Percentiles rank a stretch among this genome's conserved stretches.
These are phyloP conservation scores for Glarea lozoyensis DNA, from an alignment of 495 filamentous ascomycete species.

Conservation along the genomic window DNA sequence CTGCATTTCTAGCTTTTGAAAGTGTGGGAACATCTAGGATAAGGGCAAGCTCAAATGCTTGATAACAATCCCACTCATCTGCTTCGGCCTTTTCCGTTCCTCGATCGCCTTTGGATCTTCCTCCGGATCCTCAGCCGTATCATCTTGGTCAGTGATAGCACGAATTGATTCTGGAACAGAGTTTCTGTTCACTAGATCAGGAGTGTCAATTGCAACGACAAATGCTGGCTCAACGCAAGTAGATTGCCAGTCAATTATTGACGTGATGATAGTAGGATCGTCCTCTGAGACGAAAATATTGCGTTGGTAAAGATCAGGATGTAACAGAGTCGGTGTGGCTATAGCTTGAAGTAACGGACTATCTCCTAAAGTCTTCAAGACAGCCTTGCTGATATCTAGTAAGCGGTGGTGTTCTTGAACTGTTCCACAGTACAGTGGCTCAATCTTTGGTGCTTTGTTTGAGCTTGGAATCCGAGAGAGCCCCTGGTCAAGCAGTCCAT, in stretches of 20 bases:
- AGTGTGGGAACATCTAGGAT: conserved; percentile 28
- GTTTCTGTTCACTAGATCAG: conserved; percentile 23
- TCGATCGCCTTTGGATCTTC: background rate
- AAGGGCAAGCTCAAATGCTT: conserved; percentile 28
- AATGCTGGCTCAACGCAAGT: conserved; percentile 32
- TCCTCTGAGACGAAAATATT: conserved; percentile 35
- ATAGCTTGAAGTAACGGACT: conserved; percentile 26
- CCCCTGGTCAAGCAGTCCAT: conserved; percentile 28
- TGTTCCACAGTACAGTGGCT: conserved; percentile 26
- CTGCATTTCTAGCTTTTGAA: conserved; percentile 25
- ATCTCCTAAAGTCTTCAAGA: conserved; percentile 24
- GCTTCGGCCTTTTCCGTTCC: conserved; percentile 9
- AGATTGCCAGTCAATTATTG: conserved; percentile 35
- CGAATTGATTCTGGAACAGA: background rate
- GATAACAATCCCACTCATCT: conserved; percentile 20
- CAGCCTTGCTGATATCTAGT: conserved; percentile 22
- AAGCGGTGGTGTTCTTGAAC: conserved; percentile 27
- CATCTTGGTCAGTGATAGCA: background rate
- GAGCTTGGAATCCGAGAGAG: conserved; percentile 25
- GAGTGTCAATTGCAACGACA: conserved; percentile 27
- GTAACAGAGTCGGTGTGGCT: conserved; percentile 26
- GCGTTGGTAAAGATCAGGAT: conserved; percentile 32
- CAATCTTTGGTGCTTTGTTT: conserved; percentile 3
- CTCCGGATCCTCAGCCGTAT: background rate
- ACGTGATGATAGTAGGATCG: conserved; percentile 31